Evolutionary conservation across 2,329 filamentous ascomycete species (phyloP).

Genomic region (Talaromyces sp.): DNA sequence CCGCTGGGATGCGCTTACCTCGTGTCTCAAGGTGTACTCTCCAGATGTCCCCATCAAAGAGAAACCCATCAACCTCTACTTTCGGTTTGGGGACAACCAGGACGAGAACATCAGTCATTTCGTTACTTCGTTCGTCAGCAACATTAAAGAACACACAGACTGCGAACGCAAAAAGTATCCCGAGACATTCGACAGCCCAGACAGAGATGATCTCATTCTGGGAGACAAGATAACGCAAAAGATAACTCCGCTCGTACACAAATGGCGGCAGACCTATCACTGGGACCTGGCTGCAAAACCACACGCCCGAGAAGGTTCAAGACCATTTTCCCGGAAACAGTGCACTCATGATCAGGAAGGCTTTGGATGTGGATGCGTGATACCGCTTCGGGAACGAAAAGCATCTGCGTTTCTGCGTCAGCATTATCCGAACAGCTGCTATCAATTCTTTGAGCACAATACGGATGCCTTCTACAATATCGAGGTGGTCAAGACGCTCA

Average conservation of each 20-base stretch:
- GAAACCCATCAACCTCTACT: not conserved
- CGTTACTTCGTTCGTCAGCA: not conserved
- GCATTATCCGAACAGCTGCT: not conserved
- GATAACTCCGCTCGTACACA: not conserved
- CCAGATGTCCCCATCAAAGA: not conserved
- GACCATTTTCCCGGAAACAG: not conserved
- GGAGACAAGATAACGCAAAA: not conserved
- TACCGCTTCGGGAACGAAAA: constrained; percentile 2
- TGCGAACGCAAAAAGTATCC: constrained; percentile 9
- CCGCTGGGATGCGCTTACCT: not conserved
- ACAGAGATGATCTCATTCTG: not conserved
- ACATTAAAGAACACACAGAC: constrained; percentile 4
- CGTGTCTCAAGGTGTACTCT: not conserved
- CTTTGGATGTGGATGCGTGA: constrained; percentile 1
- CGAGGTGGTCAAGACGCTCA: constrained; percentile 2
- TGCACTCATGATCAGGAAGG: not conserved
- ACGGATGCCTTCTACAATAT: constrained; percentile 1
- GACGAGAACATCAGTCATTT: constrained; percentile 3
- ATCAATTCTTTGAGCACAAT: not conserved
- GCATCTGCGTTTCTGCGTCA: not conserved
- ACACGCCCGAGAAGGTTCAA: not conserved
- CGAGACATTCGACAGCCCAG: not conserved
- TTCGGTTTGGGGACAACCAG: not conserved
- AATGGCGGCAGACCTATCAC: not conserved
- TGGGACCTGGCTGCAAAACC: not conserved